Evolutionary conservation across 768 basidiomycete species (phyloP).

Genomic region (Hemileccinum impolitum): DNA sequence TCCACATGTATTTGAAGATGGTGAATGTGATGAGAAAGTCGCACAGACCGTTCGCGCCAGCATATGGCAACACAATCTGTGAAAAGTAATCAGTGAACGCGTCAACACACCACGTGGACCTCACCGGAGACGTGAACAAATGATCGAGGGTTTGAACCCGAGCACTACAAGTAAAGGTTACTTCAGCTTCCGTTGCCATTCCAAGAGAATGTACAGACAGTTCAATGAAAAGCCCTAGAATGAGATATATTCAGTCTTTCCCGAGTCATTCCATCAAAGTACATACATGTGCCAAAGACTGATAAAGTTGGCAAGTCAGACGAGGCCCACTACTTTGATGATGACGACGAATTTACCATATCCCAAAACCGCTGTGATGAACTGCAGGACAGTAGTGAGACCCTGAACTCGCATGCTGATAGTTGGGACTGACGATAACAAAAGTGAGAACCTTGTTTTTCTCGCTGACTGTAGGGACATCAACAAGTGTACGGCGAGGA

Average conservation of each 20-base stretch:
- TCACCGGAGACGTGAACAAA: too few species aligned
- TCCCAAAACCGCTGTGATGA: not conserved
- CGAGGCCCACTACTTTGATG: too few species aligned
- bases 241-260: not conserved
- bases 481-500: not conserved
- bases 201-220: not conserved
- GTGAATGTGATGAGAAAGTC: slow-evolving; percentile 4
- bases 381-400: slow-evolving; percentile 3
- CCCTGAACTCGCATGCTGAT: not conserved
- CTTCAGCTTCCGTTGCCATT: not conserved
- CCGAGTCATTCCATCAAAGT: not conserved
- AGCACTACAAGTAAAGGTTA: not conserved
- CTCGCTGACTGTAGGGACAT: slow-evolving; percentile 9
- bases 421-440: slow-evolving; percentile 4
- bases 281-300: slow-evolving; percentile 12
- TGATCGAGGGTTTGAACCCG: not conserved
- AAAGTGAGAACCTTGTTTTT: slow-evolving; percentile 13
- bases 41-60: not conserved
- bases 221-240: not conserved
- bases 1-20: slow-evolving; percentile 18
- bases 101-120: too few species aligned
- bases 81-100: not conserved
- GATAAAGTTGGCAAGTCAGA: not conserved
- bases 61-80: not conserved
- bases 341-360: not conserved